phyloP scores from a whole-genome alignment of 2,329 filamentous ascomycete species.

The Aaosphaeria arxii region DNA sequence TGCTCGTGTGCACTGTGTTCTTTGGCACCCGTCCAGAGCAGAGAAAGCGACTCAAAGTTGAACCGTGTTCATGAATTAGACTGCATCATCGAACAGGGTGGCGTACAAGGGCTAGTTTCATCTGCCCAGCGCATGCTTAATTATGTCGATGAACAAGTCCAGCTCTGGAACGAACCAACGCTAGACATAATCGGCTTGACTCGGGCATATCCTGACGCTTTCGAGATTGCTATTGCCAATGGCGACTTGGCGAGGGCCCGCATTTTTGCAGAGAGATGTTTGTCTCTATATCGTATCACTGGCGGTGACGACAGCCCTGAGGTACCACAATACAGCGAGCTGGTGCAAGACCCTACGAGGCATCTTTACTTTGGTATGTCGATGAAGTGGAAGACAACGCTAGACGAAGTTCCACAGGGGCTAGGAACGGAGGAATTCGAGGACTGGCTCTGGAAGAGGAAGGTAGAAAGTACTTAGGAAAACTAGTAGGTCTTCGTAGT shows the following conservation, averaged over 20 bases:
- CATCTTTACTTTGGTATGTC: constrained; percentile 13
- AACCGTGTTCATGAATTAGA: constrained; percentile 19
- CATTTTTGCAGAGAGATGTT: constrained; percentile 21
- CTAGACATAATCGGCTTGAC: constrained; percentile 15
- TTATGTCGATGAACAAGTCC: constrained; percentile 22
- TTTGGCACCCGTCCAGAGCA: constrained; percentile 26
- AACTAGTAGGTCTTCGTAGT: too few species aligned
- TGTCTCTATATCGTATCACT: constrained; percentile 6
- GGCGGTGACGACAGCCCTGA: constrained; percentile 16
- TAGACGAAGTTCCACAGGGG: constrained; percentile 12
- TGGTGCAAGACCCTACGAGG: constrained; percentile 10
- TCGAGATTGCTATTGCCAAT: constrained; percentile 24
- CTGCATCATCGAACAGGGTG: constrained; percentile 15
- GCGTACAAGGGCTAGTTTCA: constrained; percentile 9
- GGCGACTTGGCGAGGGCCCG: constrained; percentile 29
- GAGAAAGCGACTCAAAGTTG: constrained; percentile 28
- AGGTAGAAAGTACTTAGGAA: too few species aligned
- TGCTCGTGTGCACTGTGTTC: constrained; percentile 38
- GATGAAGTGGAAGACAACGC: constrained; percentile 17
- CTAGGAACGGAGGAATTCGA: constrained; percentile 15
- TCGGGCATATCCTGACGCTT: constrained; percentile 21
- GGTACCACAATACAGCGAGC: constrained; percentile 8
- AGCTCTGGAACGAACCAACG: constrained; percentile 23
- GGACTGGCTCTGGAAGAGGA: constrained; percentile 23
- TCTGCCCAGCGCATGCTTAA: constrained; percentile 8